Evolutionary conservation across 371 early-diverging fungal species (phyloP).

Genomic region (Mucor piriformis): DNA sequence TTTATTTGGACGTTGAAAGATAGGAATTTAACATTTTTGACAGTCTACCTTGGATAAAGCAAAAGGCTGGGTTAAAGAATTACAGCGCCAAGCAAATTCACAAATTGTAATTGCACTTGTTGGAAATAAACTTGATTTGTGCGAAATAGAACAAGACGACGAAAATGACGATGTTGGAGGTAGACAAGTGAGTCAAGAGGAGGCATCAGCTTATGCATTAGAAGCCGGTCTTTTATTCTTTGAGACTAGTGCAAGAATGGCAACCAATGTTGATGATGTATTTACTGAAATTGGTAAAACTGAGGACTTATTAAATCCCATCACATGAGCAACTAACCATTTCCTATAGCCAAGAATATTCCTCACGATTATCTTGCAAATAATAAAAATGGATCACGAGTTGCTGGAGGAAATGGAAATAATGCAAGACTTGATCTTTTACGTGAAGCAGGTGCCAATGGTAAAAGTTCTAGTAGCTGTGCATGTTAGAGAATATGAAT

Average conservation of each 20-base stretch:
- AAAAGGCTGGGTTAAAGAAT: slow-evolving; percentile 98
- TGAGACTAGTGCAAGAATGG: slow-evolving; percentile 90
- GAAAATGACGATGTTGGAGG: neutral
- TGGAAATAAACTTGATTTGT: slow-evolving; percentile 94
- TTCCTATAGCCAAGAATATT: slow-evolving; percentile 33
- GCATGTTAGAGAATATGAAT: slow-evolving; percentile 28
- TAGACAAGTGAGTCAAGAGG: slow-evolving; percentile 67
- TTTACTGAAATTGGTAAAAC: slow-evolving; percentile 60
- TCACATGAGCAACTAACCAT: neutral
- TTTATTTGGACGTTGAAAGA: neutral
- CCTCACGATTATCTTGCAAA: slow-evolving; percentile 35
- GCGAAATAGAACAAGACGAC: slow-evolving; percentile 48
- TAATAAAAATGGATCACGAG: slow-evolving; percentile 21
- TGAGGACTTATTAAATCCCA: neutral
- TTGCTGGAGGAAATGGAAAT: slow-evolving; percentile 18
- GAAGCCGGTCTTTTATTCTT: slow-evolving; percentile 79
- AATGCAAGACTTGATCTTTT: slow-evolving; percentile 30
- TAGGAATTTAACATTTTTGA: neutral
- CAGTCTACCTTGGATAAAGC: slow-evolving; percentile 93
- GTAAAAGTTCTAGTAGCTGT: slow-evolving; percentile 29
- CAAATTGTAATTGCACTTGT: slow-evolving; percentile 96
- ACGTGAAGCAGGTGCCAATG: slow-evolving; percentile 29
- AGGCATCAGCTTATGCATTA: slow-evolving; percentile 82
- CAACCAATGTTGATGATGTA: slow-evolving; percentile 77
- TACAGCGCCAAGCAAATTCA: slow-evolving; percentile 94